Percentiles rank a stretch among this genome's conserved stretches.
Conservation (phyloP, 1,284 basidiomycete species). For the Tranzscheliella williamsii region DNA sequence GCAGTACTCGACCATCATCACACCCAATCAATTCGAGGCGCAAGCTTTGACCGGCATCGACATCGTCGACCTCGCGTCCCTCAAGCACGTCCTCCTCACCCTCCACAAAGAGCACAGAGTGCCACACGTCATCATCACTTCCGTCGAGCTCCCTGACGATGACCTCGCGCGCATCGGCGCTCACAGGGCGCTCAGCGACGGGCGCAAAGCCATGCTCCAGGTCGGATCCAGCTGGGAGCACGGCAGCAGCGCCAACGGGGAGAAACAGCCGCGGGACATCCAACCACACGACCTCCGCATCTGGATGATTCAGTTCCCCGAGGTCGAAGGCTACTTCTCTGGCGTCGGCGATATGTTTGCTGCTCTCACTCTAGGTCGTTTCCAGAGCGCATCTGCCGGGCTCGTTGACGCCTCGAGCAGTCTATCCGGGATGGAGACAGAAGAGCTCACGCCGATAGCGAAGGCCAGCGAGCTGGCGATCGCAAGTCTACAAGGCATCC, state of each 20-base stretch:
- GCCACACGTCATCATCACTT: constrained; percentile 87
- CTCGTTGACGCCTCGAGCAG: neutral
- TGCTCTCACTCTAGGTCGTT: constrained; percentile 85
- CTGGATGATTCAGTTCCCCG: constrained; percentile 75
- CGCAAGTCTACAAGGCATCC: constrained; percentile 80
- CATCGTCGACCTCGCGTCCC: constrained; percentile 70
- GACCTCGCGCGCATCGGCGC: constrained; percentile 46
- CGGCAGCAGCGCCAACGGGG: constrained; percentile 13
- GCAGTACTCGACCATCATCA: constrained; percentile 81
- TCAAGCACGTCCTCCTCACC: constrained; percentile 72
- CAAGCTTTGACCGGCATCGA: constrained; percentile 66
- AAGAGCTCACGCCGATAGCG: constrained; percentile 66
- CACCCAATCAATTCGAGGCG: constrained; percentile 97
- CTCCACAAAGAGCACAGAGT: constrained; percentile 77
- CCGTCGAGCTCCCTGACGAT: constrained; percentile 66
- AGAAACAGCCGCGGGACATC: constrained; percentile 4
- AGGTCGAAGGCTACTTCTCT: constrained; percentile 87
- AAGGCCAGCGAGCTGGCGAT: constrained; percentile 67
- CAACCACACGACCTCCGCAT: constrained; percentile 10
- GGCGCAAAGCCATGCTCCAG: constrained; percentile 48
- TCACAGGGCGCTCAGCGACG: constrained; percentile 17
- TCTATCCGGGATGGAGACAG: too few species aligned
- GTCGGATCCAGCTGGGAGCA: constrained; percentile 58
- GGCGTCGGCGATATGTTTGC: constrained; percentile 98
- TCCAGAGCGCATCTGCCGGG: constrained; percentile 59